Evolutionary conservation across 148 eudicot species (phyloP).

Genomic region (Suaeda aralocaspica): DNA sequence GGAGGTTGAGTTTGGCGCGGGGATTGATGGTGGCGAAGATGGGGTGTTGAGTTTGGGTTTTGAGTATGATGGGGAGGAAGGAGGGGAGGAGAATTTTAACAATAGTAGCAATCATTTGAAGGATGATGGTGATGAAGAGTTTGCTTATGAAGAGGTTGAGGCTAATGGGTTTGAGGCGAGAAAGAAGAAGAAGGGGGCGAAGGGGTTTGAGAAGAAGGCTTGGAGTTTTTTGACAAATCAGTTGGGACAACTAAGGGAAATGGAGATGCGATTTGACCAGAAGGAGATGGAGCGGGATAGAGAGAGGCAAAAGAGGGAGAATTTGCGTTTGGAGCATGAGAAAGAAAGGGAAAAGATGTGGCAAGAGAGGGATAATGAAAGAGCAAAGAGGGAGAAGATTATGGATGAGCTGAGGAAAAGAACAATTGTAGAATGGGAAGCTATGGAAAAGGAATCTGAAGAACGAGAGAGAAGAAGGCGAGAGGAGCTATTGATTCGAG

Average conservation of each 20-base stretch:
- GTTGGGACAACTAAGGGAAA: slow-evolving; percentile 54
- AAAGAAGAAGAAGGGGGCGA: slow-evolving; percentile 59
- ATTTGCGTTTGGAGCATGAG: slow-evolving; percentile 38
- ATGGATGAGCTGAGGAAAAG: slow-evolving; percentile 55
- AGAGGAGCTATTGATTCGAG: slow-evolving; percentile 48
- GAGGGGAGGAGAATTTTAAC: slow-evolving; percentile 56
- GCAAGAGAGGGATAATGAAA: slow-evolving; percentile 50
- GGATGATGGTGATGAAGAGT: slow-evolving; percentile 60
- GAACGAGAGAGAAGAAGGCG: slow-evolving; percentile 59
- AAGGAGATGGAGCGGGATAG: slow-evolving; percentile 63
- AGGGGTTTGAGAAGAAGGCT: slow-evolving; percentile 59
- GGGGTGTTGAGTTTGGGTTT: slow-evolving; percentile 77
- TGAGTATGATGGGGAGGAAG: slow-evolving; percentile 65
- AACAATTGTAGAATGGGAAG: slow-evolving; percentile 54
- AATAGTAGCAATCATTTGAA: slow-evolving; percentile 40
- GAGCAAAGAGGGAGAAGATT: slow-evolving; percentile 45
- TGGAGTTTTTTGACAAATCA: slow-evolving; percentile 64
- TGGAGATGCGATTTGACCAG: slow-evolving; percentile 64
- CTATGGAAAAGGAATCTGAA: slow-evolving; percentile 54
- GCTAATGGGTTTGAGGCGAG: slow-evolving; percentile 56
- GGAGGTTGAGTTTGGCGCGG: slow-evolving; percentile 59
- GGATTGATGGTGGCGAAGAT: slow-evolving; percentile 65
- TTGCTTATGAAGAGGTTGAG: slow-evolving; percentile 68
- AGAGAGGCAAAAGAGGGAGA: slow-evolving; percentile 63
- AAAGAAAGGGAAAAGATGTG: slow-evolving; percentile 46